Base-by-base conservation (phyloP, 768 basidiomycete species). In the Pisolithus tinctorius region DNA sequence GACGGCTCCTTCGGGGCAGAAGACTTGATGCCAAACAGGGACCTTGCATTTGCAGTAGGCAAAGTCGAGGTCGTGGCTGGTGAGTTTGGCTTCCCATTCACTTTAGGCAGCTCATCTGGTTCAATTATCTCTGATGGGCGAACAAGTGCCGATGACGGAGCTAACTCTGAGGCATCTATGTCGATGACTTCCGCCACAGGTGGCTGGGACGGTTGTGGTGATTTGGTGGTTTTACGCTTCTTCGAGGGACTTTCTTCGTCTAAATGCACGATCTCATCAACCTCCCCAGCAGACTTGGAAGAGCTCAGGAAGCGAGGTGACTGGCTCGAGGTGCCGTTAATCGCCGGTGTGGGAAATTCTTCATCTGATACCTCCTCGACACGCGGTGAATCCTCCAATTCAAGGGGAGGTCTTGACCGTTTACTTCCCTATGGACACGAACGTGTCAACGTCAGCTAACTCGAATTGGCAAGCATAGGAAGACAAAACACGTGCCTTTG, bases 1-100 rank as follows among this genome's bases (percentile, higher is more conserved):
- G 88, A 88, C 2, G 88, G 86, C 50, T 86, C 84, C 61, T 82
- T 86, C 1, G 88, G 88, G 8, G 76, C 76, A 26, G 73, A 79
- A 3, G 77, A 67, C 62, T 82, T 85, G 39, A 67, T 38, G n/a
- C 60, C 51, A 27, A 62, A 60, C 23, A 55, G 29, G 26, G 57
- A 45, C 44, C 66, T 67, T 7, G 62, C 52, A 37, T 43, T 53
- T 14, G 61, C 34, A n/a, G 61, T 52, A 1, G 61, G 45, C 23
- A 39, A 62, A 50, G 57, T 70, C n/a, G 53, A 14, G 4, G 52
- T 50, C 23, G 45, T 20, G 5, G 38, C 30, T 13, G 51, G 23
- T 26, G 48, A 23, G 44, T 43, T 52, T 17, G 25, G 44, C 50
- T 56, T 63, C 50, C 49, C 56, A 55, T 58, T 58, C 10, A 48